Percentiles rank a stretch among this genome's conserved stretches.
phyloP scores from a whole-genome alignment of 2,329 filamentous ascomycete genomes.

The Nothopassalora personata region DNA sequence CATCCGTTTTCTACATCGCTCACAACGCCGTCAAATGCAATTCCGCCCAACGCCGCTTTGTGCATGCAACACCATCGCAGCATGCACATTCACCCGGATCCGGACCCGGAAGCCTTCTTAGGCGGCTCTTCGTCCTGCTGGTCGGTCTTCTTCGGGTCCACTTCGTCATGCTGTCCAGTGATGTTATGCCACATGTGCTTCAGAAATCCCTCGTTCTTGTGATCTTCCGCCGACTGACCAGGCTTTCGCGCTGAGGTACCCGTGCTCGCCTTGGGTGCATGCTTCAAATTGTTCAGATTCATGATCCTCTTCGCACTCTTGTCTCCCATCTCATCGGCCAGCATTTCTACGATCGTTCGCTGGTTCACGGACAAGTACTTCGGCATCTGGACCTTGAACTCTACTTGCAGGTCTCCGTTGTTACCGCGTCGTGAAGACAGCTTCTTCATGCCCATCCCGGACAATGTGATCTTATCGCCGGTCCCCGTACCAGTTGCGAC shows the following conservation, averaged over 20 bases:
- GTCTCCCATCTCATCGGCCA: constrained; percentile 93
- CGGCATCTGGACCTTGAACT: constrained; percentile 93
- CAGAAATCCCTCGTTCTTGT: constrained; percentile 82
- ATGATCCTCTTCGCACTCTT: constrained; percentile 88
- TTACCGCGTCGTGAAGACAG: constrained; percentile 61
- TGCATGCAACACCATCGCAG: constrained; percentile 5
- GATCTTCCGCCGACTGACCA: constrained; percentile 37
- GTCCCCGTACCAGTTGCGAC: constrained; percentile 87
- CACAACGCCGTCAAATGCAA: constrained; percentile 8
- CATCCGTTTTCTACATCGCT: background rate
- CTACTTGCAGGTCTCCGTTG: constrained; percentile 80
- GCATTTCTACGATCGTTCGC: constrained; percentile 86
- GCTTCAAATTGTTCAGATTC: constrained; percentile 55
- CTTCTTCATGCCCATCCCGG: constrained; percentile 91
- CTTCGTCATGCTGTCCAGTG: constrained; percentile 60
- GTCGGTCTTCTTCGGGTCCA: constrained; percentile 15
- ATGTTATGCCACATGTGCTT: constrained; percentile 91
- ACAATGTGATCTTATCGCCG: constrained; percentile 82
- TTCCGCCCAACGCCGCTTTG: background rate
- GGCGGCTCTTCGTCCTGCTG: constrained; percentile 27
- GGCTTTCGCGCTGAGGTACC: constrained; percentile 10
- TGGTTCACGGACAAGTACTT: constrained; percentile 91
- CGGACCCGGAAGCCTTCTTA: constrained; percentile 36
- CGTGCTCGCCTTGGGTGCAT: constrained; percentile 47
- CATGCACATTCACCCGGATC: constrained; percentile 17